phyloP scores from a whole-genome alignment of 1,139 yeast genomes.

The Suhomyces bolitotheri region DNA sequence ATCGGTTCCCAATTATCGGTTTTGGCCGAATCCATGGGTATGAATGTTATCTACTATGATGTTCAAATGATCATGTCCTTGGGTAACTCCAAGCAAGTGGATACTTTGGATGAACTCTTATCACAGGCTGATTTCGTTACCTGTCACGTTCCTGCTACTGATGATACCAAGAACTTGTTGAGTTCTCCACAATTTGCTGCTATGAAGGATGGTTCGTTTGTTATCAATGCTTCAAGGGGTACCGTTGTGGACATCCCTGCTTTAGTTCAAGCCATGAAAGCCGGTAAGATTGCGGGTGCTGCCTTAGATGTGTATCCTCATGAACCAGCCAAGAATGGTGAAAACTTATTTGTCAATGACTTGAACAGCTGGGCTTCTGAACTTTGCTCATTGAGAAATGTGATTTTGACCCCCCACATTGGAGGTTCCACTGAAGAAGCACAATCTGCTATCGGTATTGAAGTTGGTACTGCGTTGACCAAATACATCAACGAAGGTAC shows the following conservation, averaged over 20 bases:
- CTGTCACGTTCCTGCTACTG: constrained; percentile 91
- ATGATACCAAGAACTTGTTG: constrained; percentile 89
- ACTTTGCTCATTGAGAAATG: constrained; percentile 78
- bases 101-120: constrained; percentile 79
- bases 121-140: constrained; percentile 83
- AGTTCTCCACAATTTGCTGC: constrained; percentile 90
- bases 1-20: constrained; percentile 97
- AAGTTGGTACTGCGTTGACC: constrained; percentile 82
- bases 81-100: constrained; percentile 95
- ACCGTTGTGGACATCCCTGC: constrained; percentile 97
- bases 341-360: constrained; percentile 65
- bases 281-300: constrained; percentile 95
- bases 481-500: constrained; percentile 96
- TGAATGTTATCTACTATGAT: constrained; percentile 94
- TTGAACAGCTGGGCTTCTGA: constrained; percentile 86
- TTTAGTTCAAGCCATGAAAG: constrained; percentile 83
- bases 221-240: constrained; percentile 96
- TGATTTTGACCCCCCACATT: constrained; percentile 93
- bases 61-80: constrained; percentile 90
- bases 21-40: constrained; percentile 96
- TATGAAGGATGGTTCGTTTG: constrained; percentile 94
- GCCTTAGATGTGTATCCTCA: constrained; percentile 96
- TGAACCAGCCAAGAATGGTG: constrained; percentile 98
- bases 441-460: constrained; percentile 95
- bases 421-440: constrained; percentile 99